Conservation (phyloP, 169 alveolate genomes). For the Theileria equi region DNA sequence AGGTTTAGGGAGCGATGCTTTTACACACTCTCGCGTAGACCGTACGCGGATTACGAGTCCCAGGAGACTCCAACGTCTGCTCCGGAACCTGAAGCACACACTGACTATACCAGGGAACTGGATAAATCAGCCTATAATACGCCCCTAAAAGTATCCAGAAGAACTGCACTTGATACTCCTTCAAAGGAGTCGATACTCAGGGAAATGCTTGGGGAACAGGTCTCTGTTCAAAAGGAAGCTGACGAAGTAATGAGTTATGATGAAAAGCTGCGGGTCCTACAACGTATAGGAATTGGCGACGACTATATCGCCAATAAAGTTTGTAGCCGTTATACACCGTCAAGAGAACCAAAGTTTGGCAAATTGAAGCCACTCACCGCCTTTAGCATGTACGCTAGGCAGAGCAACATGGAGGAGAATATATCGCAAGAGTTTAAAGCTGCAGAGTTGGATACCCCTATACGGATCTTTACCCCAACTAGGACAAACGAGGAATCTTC, state of each 20-base stretch:
- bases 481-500: too few relatives aligned
- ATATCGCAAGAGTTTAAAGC: neutral
- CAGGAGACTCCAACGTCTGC: neutral
- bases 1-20: constrained; percentile 57
- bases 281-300: constrained; percentile 47
- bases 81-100: neutral
- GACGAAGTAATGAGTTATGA: constrained; percentile 31
- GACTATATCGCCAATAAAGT: constrained; percentile 57
- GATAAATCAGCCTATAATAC: neutral
- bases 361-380: constrained; percentile 47
- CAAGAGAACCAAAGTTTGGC: neutral
- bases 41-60: neutral
- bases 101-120: neutral
- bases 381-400: constrained; percentile 53
- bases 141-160: neutral
- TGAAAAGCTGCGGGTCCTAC: constrained; percentile 48
- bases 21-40: constrained; percentile 27
- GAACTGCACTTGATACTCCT: neutral
- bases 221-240: neutral
- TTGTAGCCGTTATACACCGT: constrained; percentile 20
- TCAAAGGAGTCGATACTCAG: neutral
- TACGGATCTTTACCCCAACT: too few relatives aligned
- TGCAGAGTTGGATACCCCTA: too few relatives aligned
- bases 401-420: constrained; percentile 16
- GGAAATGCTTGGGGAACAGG: neutral